Evolutionary conservation across 2,329 filamentous ascomycete genomes (phyloP).

Genomic region (Phaeophleospora eucalypticola): DNA sequence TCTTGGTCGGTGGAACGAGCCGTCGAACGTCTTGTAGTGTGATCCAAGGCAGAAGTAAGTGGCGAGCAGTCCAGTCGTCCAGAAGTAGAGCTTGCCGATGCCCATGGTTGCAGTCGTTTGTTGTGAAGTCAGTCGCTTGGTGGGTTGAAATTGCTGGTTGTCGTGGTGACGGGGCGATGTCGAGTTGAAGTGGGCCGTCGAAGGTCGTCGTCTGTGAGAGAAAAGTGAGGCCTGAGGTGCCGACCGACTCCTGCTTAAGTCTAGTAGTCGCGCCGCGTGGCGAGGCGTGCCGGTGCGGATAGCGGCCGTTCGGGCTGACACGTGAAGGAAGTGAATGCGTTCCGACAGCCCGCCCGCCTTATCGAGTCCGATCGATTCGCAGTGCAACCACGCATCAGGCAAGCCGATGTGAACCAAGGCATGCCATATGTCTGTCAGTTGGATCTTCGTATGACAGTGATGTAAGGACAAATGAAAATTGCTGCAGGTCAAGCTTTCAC

Average conservation of each 20-base stretch:
- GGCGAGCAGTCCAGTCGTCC: constrained; percentile 15
- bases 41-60: constrained; percentile 17
- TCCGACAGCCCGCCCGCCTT: too few relatives aligned
- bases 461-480: too few relatives aligned
- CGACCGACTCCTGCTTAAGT: neutral
- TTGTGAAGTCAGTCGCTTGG: constrained; percentile 1
- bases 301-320: neutral
- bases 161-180: constrained; percentile 3
- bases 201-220: neutral
- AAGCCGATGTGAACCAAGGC: too few relatives aligned
- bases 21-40: constrained; percentile 25
- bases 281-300: too few relatives aligned
- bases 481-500: too few relatives aligned
- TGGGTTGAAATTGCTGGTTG: constrained; percentile 1
- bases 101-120: constrained; percentile 21
- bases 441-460: too few relatives aligned
- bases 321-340: constrained; percentile 6
- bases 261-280: neutral
- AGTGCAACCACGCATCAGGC: too few relatives aligned
- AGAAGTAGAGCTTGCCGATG: constrained; percentile 30
- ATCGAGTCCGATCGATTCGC: too few relatives aligned
- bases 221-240: neutral
- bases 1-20: constrained; percentile 19
- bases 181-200: neutral
- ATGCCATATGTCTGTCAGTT: too few relatives aligned